Evolutionary conservation across 108 stramenopile species (phyloP), one percentile per base, ranked within the genome.

Genomic region (Asterionellopsis glacialis): DNA sequence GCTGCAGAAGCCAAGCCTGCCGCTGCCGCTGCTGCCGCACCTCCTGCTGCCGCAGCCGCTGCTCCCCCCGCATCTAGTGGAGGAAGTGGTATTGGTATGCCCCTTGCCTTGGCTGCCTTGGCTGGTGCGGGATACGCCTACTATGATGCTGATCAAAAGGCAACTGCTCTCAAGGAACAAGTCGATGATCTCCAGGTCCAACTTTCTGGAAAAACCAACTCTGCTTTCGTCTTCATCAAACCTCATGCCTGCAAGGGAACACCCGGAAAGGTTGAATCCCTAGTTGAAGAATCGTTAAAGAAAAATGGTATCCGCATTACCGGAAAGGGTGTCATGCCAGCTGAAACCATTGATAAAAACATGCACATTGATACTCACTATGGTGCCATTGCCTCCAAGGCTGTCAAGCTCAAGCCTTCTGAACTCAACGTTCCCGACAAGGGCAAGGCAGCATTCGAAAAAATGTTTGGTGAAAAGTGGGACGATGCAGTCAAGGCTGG

Each of bases 321-420:
- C 27, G 72, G 78, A 22, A 84, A 94, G 67, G 61, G 60, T 39
- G 87, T 82, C 25, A 88, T 97, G 64, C 57, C 60, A 38, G 87
- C 85, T 49, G 69, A 69, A 19, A 72, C 73, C n/a, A 95, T 97
- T 64, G 94, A 95, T 65, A 53, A 84, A 52, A 85, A 91, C 63
- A 89, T 80, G 67, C 76, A 90, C 56, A 95, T 97, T 57, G 96
- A 97, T 77, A 85, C 88, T 55, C 96, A 97, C 63, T 97, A 97
- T 66, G 93, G 88, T 67, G 87, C 94, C 49, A 97, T 97, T 64
- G 88, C 96, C 9, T 84, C 82, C 55, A 95, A 95, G 80, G 96
- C 96, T 22, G 93, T 91, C 26, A 88, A 91, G 22, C 64, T 93
- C 15, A 58, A 87, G 13, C 85, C 94, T 9, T 67, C 75, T 13